These are phyloP conservation scores for Dalbergia cultrata DNA, from an alignment of 306 rosid genomes.

Conservation along the genomic window DNA sequence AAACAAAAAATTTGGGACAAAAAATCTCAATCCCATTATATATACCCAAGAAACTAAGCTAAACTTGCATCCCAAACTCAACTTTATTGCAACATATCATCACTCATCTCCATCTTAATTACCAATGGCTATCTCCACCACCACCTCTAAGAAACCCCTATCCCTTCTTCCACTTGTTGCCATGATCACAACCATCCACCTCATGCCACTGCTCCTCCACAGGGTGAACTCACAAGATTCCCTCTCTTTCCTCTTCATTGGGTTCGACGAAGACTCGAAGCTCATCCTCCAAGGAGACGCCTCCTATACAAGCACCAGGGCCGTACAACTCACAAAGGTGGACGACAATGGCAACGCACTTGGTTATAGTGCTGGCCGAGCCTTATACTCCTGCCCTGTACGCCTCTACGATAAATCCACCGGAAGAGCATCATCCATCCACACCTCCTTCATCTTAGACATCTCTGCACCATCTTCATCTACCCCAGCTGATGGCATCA, in stretches of 20 bases:
- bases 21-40: too few species aligned
- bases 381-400: neutral
- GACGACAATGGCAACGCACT: neutral
- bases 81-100: too few species aligned
- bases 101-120: too few species aligned
- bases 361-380: neutral
- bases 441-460: too few species aligned
- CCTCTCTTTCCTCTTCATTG: neutral
- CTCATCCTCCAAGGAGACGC: neutral
- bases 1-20: too few species aligned
- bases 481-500: too few species aligned
- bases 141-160: neutral
- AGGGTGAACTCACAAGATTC: too few species aligned
- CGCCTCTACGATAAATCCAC: neutral
- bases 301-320: neutral
- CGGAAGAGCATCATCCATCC: too few species aligned
- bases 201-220: neutral
- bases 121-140: too few species aligned
- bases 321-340: neutral
- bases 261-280: neutral
- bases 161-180: neutral
- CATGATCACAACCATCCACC: neutral
- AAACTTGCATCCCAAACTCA: too few species aligned
- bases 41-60: too few species aligned
- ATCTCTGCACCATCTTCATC: too few species aligned